These are phyloP conservation scores for Graphilbum ipis-grandicollis DNA, from an alignment of 2,329 filamentous ascomycete species.

Conservation along the genomic window DNA sequence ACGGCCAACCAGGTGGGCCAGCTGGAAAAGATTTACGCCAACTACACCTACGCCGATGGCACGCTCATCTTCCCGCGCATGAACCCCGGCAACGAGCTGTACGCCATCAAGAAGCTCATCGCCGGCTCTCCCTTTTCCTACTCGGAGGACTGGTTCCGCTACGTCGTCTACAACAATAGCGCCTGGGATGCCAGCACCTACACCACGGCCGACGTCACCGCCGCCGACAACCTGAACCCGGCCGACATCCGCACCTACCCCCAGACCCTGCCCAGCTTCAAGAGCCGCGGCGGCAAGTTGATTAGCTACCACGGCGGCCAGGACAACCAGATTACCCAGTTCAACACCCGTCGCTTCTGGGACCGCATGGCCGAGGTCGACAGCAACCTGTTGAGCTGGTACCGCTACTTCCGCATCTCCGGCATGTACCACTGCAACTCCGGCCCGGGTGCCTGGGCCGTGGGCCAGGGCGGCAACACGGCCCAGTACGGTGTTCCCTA, in stretches of 20 bases:
- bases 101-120: slow-evolving; percentile 19
- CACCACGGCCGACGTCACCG: slow-evolving; percentile 18
- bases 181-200: slow-evolving; percentile 22
- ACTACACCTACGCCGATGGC: slow-evolving; percentile 15
- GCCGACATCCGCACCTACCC: slow-evolving; percentile 12
- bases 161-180: slow-evolving; percentile 27
- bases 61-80: slow-evolving; percentile 30
- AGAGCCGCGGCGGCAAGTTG: slow-evolving; percentile 24
- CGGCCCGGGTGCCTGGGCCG: slow-evolving; percentile 21
- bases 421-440: slow-evolving; percentile 33
- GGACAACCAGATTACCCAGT: slow-evolving; percentile 24
- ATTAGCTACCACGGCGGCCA: slow-evolving; percentile 26
- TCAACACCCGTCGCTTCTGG: slow-evolving; percentile 29
- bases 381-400: slow-evolving; percentile 21
- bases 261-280: slow-evolving; percentile 19
- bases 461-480: slow-evolving; percentile 12
- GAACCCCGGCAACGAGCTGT: slow-evolving; percentile 26
- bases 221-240: slow-evolving; percentile 9
- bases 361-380: slow-evolving; percentile 22
- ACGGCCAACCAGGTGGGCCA: slow-evolving; percentile 2
- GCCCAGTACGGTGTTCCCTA: slow-evolving; percentile 10
- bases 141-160: slow-evolving; percentile 28
- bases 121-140: slow-evolving; percentile 23
- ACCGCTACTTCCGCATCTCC: slow-evolving; percentile 32
- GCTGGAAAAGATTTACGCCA: slow-evolving; percentile 2